phyloP scores from a whole-genome alignment of 495 filamentous ascomycete species.

The Parachaetomium inaequale region DNA sequence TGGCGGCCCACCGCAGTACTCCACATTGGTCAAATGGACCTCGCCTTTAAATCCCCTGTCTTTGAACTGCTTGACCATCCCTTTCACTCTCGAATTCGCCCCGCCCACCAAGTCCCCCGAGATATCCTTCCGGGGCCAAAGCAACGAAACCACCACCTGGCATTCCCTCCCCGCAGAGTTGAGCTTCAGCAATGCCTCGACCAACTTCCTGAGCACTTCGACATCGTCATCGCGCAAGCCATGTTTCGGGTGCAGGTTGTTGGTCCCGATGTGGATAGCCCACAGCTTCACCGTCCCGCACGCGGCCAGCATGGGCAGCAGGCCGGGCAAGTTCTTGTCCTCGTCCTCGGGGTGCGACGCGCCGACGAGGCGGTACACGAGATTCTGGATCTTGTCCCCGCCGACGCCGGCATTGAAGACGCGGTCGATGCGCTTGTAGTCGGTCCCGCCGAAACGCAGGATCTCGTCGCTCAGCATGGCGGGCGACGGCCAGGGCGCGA shows the following conservation, averaged over 20 bases:
- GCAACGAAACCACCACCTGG: constrained; percentile 22
- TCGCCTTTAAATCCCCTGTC: too few species aligned
- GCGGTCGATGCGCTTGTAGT: too few species aligned
- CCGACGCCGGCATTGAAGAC: constrained; percentile 25
- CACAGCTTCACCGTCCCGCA: constrained; percentile 24
- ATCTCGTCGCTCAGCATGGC: constrained; percentile 11
- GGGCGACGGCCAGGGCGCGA: constrained; percentile 20
- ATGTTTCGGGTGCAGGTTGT: constrained; percentile 37
- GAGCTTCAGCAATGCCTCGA: constrained; percentile 27
- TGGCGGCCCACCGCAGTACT: neutral
- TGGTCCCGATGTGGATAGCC: constrained; percentile 34
- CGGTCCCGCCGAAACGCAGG: neutral
- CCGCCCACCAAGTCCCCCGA: neutral
- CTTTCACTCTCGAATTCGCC: constrained; percentile 20
- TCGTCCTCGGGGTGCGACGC: neutral
- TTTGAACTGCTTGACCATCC: constrained; percentile 7
- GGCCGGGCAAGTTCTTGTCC: constrained; percentile 7
- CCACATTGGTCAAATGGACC: too few species aligned
- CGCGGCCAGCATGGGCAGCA: constrained; percentile 21
- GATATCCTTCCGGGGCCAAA: constrained; percentile 23
- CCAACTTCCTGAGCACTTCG: constrained; percentile 18
- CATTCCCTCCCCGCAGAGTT: neutral
- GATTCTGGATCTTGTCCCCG: constrained; percentile 34
- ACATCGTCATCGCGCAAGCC: constrained; percentile 31
- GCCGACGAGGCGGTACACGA: constrained; percentile 36